Conservation (phyloP, 140 eudicot genomes). For the Cichorium intybus region DNA sequence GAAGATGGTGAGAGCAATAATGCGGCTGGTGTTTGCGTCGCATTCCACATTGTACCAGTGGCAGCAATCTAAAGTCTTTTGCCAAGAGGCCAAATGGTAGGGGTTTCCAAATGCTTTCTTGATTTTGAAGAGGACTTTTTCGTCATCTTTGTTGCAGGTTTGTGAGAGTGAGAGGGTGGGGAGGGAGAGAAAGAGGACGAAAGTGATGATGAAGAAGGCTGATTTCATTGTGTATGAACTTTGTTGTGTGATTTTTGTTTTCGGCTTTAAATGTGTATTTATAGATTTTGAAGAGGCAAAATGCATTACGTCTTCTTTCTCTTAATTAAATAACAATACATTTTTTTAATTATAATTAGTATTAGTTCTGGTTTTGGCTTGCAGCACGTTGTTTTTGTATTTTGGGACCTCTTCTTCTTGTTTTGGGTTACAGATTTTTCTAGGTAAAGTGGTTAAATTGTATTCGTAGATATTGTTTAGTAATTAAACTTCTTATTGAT, state of each 20-base stretch:
- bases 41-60: constrained; percentile 37
- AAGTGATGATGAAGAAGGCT: background rate
- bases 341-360: background rate
- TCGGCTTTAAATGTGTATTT: background rate
- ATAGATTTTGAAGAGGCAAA: constrained; percentile 28
- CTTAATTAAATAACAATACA: background rate
- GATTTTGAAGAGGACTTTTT: constrained; percentile 51
- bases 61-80: constrained; percentile 40
- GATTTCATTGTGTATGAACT: background rate
- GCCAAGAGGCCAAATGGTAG: constrained; percentile 47
- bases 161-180: constrained; percentile 24
- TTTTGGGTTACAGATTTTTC: too few relatives aligned
- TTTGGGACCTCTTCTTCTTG: too few relatives aligned
- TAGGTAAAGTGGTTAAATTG: too few relatives aligned
- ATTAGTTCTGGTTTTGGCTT: background rate
- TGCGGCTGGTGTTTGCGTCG: constrained; percentile 34
- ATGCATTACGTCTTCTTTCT: background rate
- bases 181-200: constrained; percentile 24
- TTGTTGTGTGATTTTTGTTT: constrained; percentile 6
- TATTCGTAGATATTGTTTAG: too few relatives aligned
- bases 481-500: too few relatives aligned
- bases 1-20: constrained; percentile 35
- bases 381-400: background rate
- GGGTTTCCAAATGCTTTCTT: constrained; percentile 42
- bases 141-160: constrained; percentile 50